These are phyloP conservation scores for Plasmodium vivax DNA, from an alignment of 169 alveolate genomes.

Conservation along the genomic window DNA sequence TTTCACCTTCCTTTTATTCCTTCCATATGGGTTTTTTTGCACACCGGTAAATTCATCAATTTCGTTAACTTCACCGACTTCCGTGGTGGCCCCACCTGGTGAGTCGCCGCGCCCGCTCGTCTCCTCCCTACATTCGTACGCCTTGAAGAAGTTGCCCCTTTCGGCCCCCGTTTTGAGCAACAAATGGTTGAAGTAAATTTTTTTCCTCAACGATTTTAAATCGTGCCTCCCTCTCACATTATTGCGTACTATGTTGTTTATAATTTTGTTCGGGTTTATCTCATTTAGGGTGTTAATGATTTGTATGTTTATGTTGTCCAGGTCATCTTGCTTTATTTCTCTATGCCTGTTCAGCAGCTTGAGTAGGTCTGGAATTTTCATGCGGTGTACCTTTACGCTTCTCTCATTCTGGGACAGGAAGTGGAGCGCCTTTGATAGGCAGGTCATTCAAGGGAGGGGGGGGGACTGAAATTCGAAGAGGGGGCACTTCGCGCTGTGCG, in stretches of 20 bases:
- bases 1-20: slow-evolving; percentile 9
- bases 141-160: slow-evolving; percentile 5
- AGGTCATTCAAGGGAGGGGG: slow-evolving; percentile 21
- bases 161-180: slow-evolving; percentile 21
- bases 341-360: slow-evolving; percentile 21
- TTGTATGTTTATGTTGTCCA: slow-evolving; percentile 66
- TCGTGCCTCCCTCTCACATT: slow-evolving; percentile 34
- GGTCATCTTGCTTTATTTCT: slow-evolving; percentile 44
- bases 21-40: slow-evolving; percentile 1
- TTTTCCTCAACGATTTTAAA: slow-evolving; percentile 63
- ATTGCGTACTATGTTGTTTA: slow-evolving; percentile 36
- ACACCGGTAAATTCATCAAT: neutral
- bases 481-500: neutral
- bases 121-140: slow-evolving; percentile 37
- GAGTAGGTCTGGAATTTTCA: slow-evolving; percentile 59
- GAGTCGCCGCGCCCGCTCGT: neutral
- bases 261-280: slow-evolving; percentile 61
- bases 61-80: neutral
- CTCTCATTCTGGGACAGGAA: slow-evolving; percentile 46
- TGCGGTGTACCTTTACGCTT: slow-evolving; percentile 19
- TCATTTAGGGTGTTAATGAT: slow-evolving; percentile 55
- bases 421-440: neutral
- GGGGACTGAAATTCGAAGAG: neutral
- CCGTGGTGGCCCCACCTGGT: neutral
- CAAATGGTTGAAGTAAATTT: slow-evolving; percentile 46